Conservation (phyloP, 2,329 filamentous ascomycete species). For the Neoscytalidium dimidiatum region DNA sequence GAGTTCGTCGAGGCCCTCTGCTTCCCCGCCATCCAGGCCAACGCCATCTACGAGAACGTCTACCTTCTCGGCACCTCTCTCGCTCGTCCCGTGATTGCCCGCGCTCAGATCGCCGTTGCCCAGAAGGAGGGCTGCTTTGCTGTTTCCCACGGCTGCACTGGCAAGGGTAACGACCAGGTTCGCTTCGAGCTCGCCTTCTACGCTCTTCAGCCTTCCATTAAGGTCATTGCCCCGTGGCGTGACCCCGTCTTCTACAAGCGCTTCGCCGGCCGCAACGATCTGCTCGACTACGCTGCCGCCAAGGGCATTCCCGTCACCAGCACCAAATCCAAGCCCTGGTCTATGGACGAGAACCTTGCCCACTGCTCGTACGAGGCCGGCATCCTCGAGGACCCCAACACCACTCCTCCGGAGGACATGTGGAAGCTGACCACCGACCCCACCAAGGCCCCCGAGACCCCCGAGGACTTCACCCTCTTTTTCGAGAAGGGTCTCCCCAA, state of each 20-base stretch:
- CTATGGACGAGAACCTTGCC: conserved; percentile 69
- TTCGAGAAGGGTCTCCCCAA: conserved; percentile 76
- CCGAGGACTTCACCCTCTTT: conserved; percentile 69
- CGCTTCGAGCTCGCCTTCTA: conserved; percentile 66
- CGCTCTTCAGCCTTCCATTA: conserved; percentile 64
- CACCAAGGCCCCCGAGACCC: conserved; percentile 67
- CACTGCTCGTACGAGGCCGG: conserved; percentile 82
- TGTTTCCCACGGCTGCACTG: conserved; percentile 50
- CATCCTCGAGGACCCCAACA: conserved; percentile 66
- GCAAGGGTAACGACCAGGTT: conserved; percentile 63
- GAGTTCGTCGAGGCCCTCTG: conserved; percentile 81
- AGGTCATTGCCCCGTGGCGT: conserved; percentile 76
- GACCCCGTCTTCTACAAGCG: conserved; percentile 68
- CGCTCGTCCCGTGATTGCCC: conserved; percentile 70
- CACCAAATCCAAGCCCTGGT: conserved; percentile 72
- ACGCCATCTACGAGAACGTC: conserved; percentile 60
- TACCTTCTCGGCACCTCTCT: conserved; percentile 64
- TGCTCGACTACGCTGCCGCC: conserved; percentile 69
- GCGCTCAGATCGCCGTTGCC: conserved; percentile 65
- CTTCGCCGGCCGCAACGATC: conserved; percentile 71
- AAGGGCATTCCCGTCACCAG: conserved; percentile 71
- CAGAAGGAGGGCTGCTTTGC: conserved; percentile 61
- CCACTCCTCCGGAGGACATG: conserved; percentile 73
- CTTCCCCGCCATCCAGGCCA: conserved; percentile 77
- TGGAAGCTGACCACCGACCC: conserved; percentile 76